Percentiles rank a stretch among this genome's conserved stretches.
These are phyloP conservation scores for Ceratobasidium sp. DNA, from an alignment of 1,284 basidiomycete genomes.

Conservation along the genomic window DNA sequence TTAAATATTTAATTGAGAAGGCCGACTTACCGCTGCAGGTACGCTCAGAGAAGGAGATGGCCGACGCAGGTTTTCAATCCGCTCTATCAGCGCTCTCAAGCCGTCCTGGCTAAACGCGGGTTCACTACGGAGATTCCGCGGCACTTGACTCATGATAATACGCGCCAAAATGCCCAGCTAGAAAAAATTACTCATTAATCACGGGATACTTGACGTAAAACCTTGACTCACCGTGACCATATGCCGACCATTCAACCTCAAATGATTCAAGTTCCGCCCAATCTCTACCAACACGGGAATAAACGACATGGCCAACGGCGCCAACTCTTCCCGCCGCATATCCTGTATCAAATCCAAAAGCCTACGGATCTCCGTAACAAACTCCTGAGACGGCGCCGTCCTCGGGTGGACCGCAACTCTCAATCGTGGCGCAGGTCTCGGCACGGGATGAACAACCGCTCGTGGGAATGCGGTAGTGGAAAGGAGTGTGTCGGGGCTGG, in stretches of 20 bases:
- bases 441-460: neutral
- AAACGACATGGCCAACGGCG: neutral
- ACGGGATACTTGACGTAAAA: neutral
- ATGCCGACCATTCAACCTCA: constrained; percentile 13
- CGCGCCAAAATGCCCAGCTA: constrained; percentile 7
- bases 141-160: neutral
- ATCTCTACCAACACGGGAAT: neutral
- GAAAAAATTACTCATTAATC: too few species aligned
- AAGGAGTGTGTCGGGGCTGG: neutral
- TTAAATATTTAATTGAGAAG: neutral
- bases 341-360: constrained; percentile 1
- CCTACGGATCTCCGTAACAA: neutral
- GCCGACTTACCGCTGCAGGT: neutral
- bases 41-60: too few species aligned
- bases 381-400: neutral
- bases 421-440: neutral
- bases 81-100: neutral
- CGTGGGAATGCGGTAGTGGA: neutral
- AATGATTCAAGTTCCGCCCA: neutral
- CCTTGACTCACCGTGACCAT: neutral
- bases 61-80: neutral
- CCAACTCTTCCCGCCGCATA: neutral
- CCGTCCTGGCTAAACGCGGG: neutral
- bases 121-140: neutral
- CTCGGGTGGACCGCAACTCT: neutral